phyloP scores from a whole-genome alignment of 108 stramenopile species.

The Cylindrotheca fusiformis region DNA sequence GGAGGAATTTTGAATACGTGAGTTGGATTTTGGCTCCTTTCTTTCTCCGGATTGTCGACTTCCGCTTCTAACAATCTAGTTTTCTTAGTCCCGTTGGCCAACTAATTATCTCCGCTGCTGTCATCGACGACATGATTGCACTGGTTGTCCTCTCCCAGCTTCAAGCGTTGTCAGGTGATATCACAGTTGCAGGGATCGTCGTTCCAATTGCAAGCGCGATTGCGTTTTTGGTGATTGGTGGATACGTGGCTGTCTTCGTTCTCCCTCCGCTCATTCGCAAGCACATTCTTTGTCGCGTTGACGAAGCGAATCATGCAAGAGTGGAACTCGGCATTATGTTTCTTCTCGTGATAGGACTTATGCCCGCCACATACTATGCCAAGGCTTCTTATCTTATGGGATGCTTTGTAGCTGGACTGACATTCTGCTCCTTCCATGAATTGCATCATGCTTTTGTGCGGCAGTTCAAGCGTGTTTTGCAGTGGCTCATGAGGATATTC shows the following conservation, averaged over 20 bases:
- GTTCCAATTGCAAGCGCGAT: constrained; percentile 70
- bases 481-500: constrained; percentile 88
- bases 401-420: constrained; percentile 67
- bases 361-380: constrained; percentile 56
- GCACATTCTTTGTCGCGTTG: constrained; percentile 29
- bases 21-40: background rate
- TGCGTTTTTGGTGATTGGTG: constrained; percentile 65
- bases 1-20: constrained; percentile 74
- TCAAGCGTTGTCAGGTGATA: constrained; percentile 50
- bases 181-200: constrained; percentile 43
- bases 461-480: constrained; percentile 79
- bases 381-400: constrained; percentile 63
- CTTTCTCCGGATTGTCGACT: background rate
- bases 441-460: constrained; percentile 56
- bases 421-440: constrained; percentile 65
- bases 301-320: constrained; percentile 34
- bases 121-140: constrained; percentile 87
- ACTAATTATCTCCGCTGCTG: constrained; percentile 79
- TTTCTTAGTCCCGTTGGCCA: constrained; percentile 63
- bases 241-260: constrained; percentile 59
- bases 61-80: background rate
- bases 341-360: constrained; percentile 49
- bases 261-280: constrained; percentile 49
- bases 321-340: constrained; percentile 56
- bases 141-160: constrained; percentile 75